phyloP scores from a whole-genome alignment of 2,329 filamentous ascomycete species.

The Colletotrichum musicola region DNA sequence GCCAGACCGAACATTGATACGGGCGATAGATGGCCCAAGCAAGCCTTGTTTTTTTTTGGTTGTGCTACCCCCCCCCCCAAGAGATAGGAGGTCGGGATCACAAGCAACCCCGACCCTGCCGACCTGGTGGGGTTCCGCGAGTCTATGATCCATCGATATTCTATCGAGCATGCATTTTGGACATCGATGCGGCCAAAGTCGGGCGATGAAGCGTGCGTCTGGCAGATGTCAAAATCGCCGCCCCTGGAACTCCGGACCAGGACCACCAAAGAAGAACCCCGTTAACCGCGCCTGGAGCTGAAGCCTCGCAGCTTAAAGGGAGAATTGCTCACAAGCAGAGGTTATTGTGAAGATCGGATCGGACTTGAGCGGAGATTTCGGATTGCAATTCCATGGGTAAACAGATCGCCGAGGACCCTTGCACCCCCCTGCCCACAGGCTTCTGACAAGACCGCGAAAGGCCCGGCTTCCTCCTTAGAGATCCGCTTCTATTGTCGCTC shows the following conservation, averaged over 20 bases:
- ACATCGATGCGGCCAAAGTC: conserved; percentile 36
- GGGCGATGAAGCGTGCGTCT: conserved; percentile 34
- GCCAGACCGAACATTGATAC: conserved; percentile 35
- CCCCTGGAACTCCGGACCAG: background rate
- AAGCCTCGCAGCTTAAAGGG: background rate
- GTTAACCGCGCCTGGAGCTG: conserved; percentile 12
- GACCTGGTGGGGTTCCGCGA: conserved; percentile 33
- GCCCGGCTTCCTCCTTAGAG: conserved; percentile 21
- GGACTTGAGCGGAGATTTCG: conserved; percentile 35
- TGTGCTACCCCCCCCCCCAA: background rate
- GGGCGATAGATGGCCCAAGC: conserved; percentile 24
- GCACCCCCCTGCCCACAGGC: conserved; percentile 17
- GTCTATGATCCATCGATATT: conserved; percentile 40
- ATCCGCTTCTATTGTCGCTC: conserved; percentile 20
- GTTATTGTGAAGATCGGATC: conserved; percentile 26
- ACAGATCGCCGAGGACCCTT: conserved; percentile 25
- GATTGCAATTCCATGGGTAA: conserved; percentile 22
- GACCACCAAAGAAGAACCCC: background rate
- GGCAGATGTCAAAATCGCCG: conserved; percentile 35
- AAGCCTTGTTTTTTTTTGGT: background rate
- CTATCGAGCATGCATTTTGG: conserved; percentile 20
- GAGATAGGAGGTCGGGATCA: conserved; percentile 34
- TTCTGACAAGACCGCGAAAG: conserved; percentile 29
- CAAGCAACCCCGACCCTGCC: conserved; percentile 34
- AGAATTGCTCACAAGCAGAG: background rate